Evolutionary conservation across 352 stramenopile species (phyloP).

Genomic region (Phytophthora quininea): DNA sequence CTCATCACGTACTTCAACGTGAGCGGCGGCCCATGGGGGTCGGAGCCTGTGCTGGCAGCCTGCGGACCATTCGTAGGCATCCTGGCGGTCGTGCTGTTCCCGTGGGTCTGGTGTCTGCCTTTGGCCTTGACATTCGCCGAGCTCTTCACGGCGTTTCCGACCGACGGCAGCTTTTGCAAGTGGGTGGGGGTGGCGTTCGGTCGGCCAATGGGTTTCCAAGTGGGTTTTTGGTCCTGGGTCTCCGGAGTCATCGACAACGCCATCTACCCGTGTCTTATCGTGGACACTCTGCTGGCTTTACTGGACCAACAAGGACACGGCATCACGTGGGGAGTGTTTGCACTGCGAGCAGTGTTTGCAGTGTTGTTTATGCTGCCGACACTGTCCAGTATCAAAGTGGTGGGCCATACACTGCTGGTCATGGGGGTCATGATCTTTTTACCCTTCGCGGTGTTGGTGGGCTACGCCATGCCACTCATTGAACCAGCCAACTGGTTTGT

Average conservation of each 20-base stretch:
- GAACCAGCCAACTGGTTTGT: slow-evolving; percentile 72
- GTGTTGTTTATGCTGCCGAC: slow-evolving; percentile 78
- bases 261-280: slow-evolving; percentile 85
- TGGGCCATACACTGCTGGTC: slow-evolving; percentile 65
- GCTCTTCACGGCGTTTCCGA: slow-evolving; percentile 83
- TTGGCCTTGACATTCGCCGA: slow-evolving; percentile 76
- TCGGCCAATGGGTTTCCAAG: slow-evolving; percentile 85
- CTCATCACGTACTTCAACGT: slow-evolving; percentile 88
- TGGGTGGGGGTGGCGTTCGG: slow-evolving; percentile 85
- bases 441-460: slow-evolving; percentile 65
- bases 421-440: slow-evolving; percentile 75
- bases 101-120: slow-evolving; percentile 74
- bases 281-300: slow-evolving; percentile 67
- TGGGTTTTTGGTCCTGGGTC: slow-evolving; percentile 86
- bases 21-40: slow-evolving; percentile 72
- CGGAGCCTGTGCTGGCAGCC: slow-evolving; percentile 62
- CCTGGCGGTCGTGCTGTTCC: slow-evolving; percentile 67
- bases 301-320: slow-evolving; percentile 30
- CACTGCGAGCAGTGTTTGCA: slow-evolving; percentile 55
- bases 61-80: slow-evolving; percentile 74
- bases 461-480: slow-evolving; percentile 60
- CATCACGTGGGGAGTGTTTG: slow-evolving; percentile 46
- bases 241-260: slow-evolving; percentile 84
- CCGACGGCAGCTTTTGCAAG: slow-evolving; percentile 80
- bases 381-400: slow-evolving; percentile 71